Evolutionary conservation across 331 rosid species (phyloP), one percentile per base, ranked within the genome.

Genomic region (Pyrus hybrid): DNA sequence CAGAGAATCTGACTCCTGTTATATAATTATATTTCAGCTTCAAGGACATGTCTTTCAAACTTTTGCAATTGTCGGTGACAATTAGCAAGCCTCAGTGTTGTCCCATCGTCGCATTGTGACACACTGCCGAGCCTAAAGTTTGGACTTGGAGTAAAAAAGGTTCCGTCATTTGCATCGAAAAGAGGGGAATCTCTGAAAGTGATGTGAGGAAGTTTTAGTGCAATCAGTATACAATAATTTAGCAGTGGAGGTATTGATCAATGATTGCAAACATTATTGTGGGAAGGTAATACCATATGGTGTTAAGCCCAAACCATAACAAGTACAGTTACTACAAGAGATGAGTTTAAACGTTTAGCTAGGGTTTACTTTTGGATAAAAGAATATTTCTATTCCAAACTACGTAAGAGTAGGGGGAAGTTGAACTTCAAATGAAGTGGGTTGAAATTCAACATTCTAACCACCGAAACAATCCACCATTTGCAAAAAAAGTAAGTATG

Each of bases 41-140:
- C 63, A 65, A 14, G 43, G 56, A 69, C 80, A 26, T 76, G 73
- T 73, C 69, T 69, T 56, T 66, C 37, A 45, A 77, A 41, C 69
- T 22, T 41, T 11, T 43, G 74, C 16, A 45, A 67, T 73, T 22
- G 76, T 72, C 77, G 81, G 81, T 73, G 74, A 72, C 47, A 70
- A 71, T 47, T 49, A 26, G 16, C 70, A 75, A 21, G 56, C 32
- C 72, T 26, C 62, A 21, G 54, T 25, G 29, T 68, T 73, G 83
- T 63, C 81, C 13, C 74, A 65, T 26, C 81, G 49, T 70, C 77
- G 28, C 41, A 67, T 62, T 76, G 57, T 6, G 29, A 69, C 43
- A 49, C 11, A 25, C 43, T 17, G 61, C 73, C 61, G 41, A 23
- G 16, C 43, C 73, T 13, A 51, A 70, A 61, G 8, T 61, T 61